Percentiles rank a stretch among this genome's conserved stretches.
These are phyloP conservation scores for Trichoderma polysporum DNA, from an alignment of 2,329 filamentous ascomycete genomes.

Conservation along the genomic window DNA sequence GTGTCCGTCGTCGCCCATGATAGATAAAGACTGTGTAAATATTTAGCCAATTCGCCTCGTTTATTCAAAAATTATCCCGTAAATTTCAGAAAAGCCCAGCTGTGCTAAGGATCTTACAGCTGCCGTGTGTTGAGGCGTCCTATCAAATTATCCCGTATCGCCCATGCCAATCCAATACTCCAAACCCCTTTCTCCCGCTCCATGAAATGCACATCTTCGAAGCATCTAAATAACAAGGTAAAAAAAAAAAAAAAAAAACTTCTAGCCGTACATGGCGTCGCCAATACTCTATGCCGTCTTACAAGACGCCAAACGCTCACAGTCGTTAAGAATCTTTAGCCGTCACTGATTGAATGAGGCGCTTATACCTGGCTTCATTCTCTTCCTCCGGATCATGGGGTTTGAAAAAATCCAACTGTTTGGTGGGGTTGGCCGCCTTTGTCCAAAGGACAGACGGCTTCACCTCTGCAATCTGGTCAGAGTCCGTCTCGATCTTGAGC, in stretches of 20 bases:
- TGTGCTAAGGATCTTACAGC: not conserved
- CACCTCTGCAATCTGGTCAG: constrained; percentile 26
- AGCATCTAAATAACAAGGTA: constrained; percentile 12
- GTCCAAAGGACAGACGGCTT: constrained; percentile 40
- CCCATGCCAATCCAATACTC: constrained; percentile 18
- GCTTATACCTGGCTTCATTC: constrained; percentile 37
- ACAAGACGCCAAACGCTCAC: not conserved
- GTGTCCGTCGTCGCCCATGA: not conserved
- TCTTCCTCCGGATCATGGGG: constrained; percentile 38
- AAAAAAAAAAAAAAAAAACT: not conserved
- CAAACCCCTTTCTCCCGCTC: constrained; percentile 20
- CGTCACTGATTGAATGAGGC: constrained; percentile 39
- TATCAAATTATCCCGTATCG: not conserved
- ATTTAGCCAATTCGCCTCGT: not conserved
- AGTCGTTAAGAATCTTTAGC: constrained; percentile 33
- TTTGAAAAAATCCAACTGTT: constrained; percentile 25
- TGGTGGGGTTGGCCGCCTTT: constrained; percentile 22
- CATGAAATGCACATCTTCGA: constrained; percentile 18
- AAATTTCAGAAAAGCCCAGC: not conserved
- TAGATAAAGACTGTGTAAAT: not conserved
- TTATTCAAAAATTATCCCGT: not conserved
- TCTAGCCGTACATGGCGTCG: constrained; percentile 17
- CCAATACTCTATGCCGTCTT: constrained; percentile 4
- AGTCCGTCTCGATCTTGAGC: constrained; percentile 32
- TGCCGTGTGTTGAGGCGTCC: not conserved